A percentile compares a stretch with the other conserved stretches of the same genome.
Evolutionary conservation across 2,329 filamentous ascomycete species (phyloP).

Genomic region (Fusarium domesticum): DNA sequence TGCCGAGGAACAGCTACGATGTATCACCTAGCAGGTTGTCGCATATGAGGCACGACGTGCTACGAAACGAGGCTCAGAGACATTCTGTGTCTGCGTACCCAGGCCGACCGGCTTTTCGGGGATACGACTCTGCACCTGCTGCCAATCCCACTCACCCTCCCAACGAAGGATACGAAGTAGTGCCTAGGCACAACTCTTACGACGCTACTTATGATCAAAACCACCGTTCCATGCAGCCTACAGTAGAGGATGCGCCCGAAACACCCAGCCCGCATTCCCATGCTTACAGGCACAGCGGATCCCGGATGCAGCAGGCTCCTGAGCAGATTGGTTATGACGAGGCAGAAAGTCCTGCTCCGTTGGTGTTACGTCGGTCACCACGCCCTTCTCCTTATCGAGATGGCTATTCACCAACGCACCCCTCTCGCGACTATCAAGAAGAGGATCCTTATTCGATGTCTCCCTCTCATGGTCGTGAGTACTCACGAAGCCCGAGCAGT

Average conservation of each 20-base stretch:
- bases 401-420: constrained; percentile 25
- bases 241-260: constrained; percentile 62
- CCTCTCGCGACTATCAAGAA: constrained; percentile 18
- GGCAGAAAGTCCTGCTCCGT: constrained; percentile 42
- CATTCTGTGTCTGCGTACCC: constrained; percentile 50
- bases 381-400: constrained; percentile 22
- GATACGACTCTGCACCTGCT: constrained; percentile 47
- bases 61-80: constrained; percentile 56
- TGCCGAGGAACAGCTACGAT: constrained; percentile 42
- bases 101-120: constrained; percentile 52
- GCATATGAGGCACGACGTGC: constrained; percentile 56
- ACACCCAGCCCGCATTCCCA: constrained; percentile 37
- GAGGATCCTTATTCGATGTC: constrained; percentile 31
- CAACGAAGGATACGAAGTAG: constrained; percentile 35
- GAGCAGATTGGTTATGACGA: constrained; percentile 42
- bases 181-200: constrained; percentile 49
- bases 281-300: constrained; percentile 24
- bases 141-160: constrained; percentile 28
- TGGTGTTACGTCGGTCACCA: constrained; percentile 40
- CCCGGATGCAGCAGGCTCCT: constrained; percentile 24
- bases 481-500: constrained; percentile 33
- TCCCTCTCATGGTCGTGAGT: constrained; percentile 35
- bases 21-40: constrained; percentile 41
- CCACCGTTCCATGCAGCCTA: constrained; percentile 56
- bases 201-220: constrained; percentile 47